Base-by-base conservation (phyloP, 2,329 filamentous ascomycete species). In the Pseudocercospora eumusae region DNA sequence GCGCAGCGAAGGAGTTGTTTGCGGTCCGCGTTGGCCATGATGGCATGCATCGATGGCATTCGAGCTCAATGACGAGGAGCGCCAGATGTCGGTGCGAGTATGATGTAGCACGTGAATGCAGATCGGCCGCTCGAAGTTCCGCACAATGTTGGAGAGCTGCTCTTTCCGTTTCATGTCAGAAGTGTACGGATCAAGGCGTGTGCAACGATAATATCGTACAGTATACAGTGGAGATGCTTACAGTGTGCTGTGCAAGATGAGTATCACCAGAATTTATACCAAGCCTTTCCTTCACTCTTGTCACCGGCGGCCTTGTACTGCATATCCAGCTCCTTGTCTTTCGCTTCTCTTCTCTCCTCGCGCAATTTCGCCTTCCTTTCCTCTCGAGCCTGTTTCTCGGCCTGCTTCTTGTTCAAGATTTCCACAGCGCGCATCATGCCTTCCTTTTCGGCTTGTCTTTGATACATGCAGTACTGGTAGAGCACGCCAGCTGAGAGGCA, bases 341-440 rank as follows among this genome's bases (percentile, higher is more conserved):
- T 78, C 23, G 74, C 75, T 66, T 73, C 73, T 62, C 79, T 66
- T 62, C 79, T 72, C 56, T 79, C 77, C 53, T 75, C 73, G 44
- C 72, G 69, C 13, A 71, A 54, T 57, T 71, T 71, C 62, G 80
- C 78, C 66, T 77, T 78, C 62, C 77, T 76, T n/a, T 75, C 75
- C 66, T 79, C 79, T 42, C 80, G 75, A 49, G 74, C 83, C 73
- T 87, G 84, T 61, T 73, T 71, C 75, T 90, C 86, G 4, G 83
- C 81, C 71, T 90, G 87, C 75, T 92, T 87, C 70, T 85, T 82
- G 72, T 89, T 87, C 75, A 93, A 88, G 62, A 95, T 85, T 73
- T 96, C 91, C 59, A 96, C 88, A 3, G 90, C 90, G 67, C 92
- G 83, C 75, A 90, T 89, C 87, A 99, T 93, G 65, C 91, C 89